phyloP scores from a whole-genome alignment of 2,329 filamentous ascomycete genomes.

The Microsporum ferrugineum region DNA sequence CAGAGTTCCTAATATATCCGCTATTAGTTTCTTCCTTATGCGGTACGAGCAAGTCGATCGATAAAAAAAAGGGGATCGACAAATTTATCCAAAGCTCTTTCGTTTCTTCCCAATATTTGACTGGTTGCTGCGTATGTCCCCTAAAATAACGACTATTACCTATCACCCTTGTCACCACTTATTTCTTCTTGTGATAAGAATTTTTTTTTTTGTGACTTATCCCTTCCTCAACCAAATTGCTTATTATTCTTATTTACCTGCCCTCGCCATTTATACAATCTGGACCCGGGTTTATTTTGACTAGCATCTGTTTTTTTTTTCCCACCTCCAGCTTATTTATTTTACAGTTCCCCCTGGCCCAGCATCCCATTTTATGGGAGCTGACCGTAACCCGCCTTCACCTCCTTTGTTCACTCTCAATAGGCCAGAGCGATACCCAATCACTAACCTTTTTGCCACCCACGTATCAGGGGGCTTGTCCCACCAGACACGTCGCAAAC shows the following conservation, averaged over 20 bases:
- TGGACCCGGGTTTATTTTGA: conserved; percentile 4
- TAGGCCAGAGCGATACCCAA: conserved; percentile 4
- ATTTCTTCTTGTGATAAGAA: conserved; percentile 3
- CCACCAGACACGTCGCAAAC: conserved; percentile 13
- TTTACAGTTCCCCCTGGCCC: conserved; percentile 3
- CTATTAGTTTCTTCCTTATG: neutral
- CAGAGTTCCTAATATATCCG: conserved; percentile 4
- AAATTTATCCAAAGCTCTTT: conserved; percentile 2
- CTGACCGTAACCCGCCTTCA: conserved; percentile 1
- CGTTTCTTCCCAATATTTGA: neutral
- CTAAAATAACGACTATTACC: conserved; percentile 2
- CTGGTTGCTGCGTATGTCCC: neutral
- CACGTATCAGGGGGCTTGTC: conserved; percentile 10
- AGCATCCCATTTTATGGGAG: conserved; percentile 1
- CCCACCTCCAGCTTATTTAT: neutral
- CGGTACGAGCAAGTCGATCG: conserved; percentile 3
- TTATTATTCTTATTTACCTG: conserved; percentile 7
- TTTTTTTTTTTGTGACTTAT: conserved; percentile 7
- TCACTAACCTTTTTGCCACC: conserved; percentile 11
- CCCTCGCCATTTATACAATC: conserved; percentile 4
- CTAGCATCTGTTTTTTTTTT: neutral
- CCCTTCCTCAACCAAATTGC: conserved; percentile 7
- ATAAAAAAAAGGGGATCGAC: conserved; percentile 3
- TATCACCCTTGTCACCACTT: conserved; percentile 2
- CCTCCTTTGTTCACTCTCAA: conserved; percentile 3